Base-by-base conservation (phyloP, 495 filamentous ascomycete genomes). In the Penicillium steckii region DNA sequence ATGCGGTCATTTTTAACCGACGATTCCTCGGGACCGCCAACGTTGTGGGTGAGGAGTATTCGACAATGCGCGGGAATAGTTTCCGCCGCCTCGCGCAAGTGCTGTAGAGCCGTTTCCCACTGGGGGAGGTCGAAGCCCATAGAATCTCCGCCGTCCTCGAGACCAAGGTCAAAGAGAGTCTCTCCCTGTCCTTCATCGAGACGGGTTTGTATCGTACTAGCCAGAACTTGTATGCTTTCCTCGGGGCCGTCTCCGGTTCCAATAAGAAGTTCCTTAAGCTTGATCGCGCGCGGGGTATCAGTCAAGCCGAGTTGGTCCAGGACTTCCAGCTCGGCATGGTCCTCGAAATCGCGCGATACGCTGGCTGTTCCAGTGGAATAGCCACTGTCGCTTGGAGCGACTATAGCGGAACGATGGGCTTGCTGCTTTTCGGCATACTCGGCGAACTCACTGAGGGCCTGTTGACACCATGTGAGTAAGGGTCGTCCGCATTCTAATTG, bases 351-450 rank as follows among this genome's bases (percentile, higher is more conserved):
- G 46, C 50, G 67, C 27, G 60, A 69, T 26, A 59, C 70, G 57
- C 60, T 74, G 49, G 70, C 64, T 1, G 51, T 48, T 6, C 50
- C 57, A 7, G 71, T 73, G 21, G 73, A 68, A 48, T 77, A 73
- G 23, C 71, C 70, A 57, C 66, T 77, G 43, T 77, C 70, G 57
- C 72, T 73, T 18, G 72, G 71, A 12, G 63, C 68, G 18, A 56
- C 59, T 22, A 67, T 57, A 18, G 60, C 64, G 74, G 57, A 85
- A 65, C 50, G 85, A 71, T 72, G 92, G 3, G 82, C 80, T 68
- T 97, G 93, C 67, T 98, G 91, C 70, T 92, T 86, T 68, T 97
- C 91, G 51, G 96, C 95, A 59, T 96, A 97, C 68, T 97, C 94
- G 66, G 95, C 91, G 64, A 98, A 98, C 58, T 97, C 94, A 77